Conservation (phyloP, 1,284 basidiomycete species). For the Peniophora sp. region DNA sequence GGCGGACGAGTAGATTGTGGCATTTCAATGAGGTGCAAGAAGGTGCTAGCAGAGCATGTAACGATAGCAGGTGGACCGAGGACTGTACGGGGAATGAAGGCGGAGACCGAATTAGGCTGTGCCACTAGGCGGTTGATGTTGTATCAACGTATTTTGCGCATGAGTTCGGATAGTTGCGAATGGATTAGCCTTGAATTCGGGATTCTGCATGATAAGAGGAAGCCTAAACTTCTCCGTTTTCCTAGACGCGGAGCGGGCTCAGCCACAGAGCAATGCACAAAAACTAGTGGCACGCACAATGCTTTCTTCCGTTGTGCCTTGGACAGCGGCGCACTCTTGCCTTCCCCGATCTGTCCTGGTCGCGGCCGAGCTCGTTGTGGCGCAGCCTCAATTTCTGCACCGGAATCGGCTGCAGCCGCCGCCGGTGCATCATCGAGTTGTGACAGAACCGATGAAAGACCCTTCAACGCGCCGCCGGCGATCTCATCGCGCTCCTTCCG, state of each 20-base stretch:
- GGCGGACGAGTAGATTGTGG: slow-evolving; percentile 13
- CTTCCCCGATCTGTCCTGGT: slow-evolving; percentile 60
- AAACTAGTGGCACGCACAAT: slow-evolving; percentile 43
- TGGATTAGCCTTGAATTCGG: slow-evolving; percentile 61
- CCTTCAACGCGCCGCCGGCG: slow-evolving; percentile 43
- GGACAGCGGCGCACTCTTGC: slow-evolving; percentile 52
- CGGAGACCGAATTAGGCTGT: neutral
- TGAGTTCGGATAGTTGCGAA: slow-evolving; percentile 76
- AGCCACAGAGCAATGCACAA: neutral
- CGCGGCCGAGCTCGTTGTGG: slow-evolving; percentile 18
- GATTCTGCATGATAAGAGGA: slow-evolving; percentile 62
- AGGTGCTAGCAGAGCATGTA: too few species aligned
- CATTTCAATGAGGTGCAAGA: neutral
- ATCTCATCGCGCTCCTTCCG: slow-evolving; percentile 66
- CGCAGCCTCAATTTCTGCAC: slow-evolving; percentile 10
- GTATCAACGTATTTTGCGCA: slow-evolving; percentile 69
- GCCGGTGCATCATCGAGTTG: slow-evolving; percentile 25
- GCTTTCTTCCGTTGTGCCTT: slow-evolving; percentile 60
- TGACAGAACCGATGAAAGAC: slow-evolving; percentile 51
- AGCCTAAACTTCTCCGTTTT: slow-evolving; percentile 61
- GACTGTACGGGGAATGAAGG: neutral
- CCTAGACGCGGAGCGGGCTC: slow-evolving; percentile 27
- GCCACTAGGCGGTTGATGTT: slow-evolving; percentile 25
- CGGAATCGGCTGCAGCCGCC: slow-evolving; percentile 12
- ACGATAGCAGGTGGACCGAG: neutral